These are phyloP conservation scores for Pachysandra terminalis DNA, from an alignment of 164 flowering plant species.

Conservation along the genomic window DNA sequence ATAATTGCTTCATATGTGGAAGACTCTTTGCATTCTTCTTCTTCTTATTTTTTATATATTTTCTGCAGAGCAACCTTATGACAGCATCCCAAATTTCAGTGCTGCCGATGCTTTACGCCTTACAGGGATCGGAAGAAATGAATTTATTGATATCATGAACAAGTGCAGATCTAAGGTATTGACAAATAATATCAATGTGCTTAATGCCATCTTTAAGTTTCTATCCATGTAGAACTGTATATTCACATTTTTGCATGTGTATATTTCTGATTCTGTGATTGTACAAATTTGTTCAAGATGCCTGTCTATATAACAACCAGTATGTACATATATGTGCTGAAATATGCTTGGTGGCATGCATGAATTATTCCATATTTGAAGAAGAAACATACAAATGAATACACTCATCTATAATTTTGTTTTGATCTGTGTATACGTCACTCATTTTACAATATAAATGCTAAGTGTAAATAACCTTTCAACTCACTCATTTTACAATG, in stretches of 20 bases:
- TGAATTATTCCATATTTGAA: too few relatives aligned
- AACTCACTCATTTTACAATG: too few relatives aligned
- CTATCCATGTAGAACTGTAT: background rate
- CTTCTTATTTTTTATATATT: constrained; percentile 16
- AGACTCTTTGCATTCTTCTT: background rate
- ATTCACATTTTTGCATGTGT: background rate
- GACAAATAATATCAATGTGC: background rate
- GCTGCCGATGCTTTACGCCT: constrained; percentile 97
- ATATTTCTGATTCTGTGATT: too few relatives aligned
- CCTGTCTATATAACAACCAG: too few relatives aligned
- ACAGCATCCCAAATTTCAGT: constrained; percentile 98
- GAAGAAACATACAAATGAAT: too few relatives aligned
- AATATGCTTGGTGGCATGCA: too few relatives aligned
- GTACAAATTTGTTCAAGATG: background rate
- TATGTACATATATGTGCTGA: too few relatives aligned
- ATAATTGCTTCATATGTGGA: background rate
- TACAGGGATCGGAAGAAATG: constrained; percentile 96
- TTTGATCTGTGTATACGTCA: too few relatives aligned
- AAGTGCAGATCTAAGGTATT: constrained; percentile 99
- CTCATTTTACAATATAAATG: too few relatives aligned
- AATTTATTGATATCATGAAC: constrained; percentile 98
- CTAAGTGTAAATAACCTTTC: too few relatives aligned
- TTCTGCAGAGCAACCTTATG: constrained; percentile 96
- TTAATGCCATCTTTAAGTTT: background rate
- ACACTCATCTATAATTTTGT: too few relatives aligned